These are phyloP conservation scores for Eucalyptus fibrosa DNA, from an alignment of 345 rosid species.

Conservation along the genomic window DNA sequence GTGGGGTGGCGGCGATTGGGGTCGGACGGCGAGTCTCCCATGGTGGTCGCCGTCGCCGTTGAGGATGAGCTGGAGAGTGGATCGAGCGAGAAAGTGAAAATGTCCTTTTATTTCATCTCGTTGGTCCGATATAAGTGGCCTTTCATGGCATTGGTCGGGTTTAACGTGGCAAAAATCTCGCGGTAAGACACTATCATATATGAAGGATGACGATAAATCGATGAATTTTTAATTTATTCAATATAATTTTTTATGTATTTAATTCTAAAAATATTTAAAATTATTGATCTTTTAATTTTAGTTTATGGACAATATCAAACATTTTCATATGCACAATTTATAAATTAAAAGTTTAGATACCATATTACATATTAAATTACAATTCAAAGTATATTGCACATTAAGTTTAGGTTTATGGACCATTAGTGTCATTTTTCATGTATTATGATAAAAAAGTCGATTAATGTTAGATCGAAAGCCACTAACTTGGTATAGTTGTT, in stretches of 20 bases:
- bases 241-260: too few species aligned
- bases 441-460: background rate
- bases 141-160: background rate
- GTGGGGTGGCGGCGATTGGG: background rate
- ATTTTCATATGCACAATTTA: too few species aligned
- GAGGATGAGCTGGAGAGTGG: background rate
- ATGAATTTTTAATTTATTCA: too few species aligned
- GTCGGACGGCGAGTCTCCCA: background rate
- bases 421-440: background rate
- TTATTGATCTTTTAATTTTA: fast-evolving
- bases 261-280: too few species aligned
- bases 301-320: fast-evolving
- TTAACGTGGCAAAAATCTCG: background rate
- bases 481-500: fast-evolving
- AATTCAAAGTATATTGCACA: fast-evolving
- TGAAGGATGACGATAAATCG: fast-evolving
- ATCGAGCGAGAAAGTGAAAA: background rate
- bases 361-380: too few species aligned
- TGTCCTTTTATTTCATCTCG: background rate
- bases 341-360: fast-evolving
- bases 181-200: too few species aligned
- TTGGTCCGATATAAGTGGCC: background rate
- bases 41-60: background rate
- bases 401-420: fast-evolving
- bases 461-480: background rate